Evolutionary conservation across 2,329 filamentous ascomycete genomes (phyloP).

Genomic region (Colletotrichum lindemuthianum): DNA sequence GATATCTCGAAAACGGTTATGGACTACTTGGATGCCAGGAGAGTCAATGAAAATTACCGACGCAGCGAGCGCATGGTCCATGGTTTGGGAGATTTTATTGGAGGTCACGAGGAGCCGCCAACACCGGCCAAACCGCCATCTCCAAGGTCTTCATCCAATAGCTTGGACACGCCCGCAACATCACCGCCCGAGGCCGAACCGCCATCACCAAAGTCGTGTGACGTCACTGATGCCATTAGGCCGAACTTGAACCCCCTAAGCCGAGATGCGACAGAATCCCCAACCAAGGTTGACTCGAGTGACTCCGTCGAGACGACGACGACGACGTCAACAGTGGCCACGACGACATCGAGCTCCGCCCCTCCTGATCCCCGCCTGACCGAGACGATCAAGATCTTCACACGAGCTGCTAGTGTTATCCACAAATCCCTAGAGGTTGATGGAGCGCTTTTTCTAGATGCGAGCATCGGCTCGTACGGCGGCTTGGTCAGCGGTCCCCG

Average conservation of each 20-base stretch:
- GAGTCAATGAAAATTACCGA: constrained; percentile 43
- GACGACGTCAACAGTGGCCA: constrained; percentile 23
- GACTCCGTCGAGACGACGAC: constrained; percentile 31
- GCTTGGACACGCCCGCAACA: constrained; percentile 6
- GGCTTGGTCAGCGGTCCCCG: constrained; percentile 40
- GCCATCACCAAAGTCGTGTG: neutral
- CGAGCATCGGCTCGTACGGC: constrained; percentile 42
- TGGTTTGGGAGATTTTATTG: constrained; percentile 49
- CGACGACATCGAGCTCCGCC: constrained; percentile 31
- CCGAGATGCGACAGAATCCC: neutral
- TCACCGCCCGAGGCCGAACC: constrained; percentile 6
- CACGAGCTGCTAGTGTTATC: constrained; percentile 55
- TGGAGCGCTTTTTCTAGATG: constrained; percentile 35
- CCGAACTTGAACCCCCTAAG: constrained; percentile 29
- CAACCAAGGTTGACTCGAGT: constrained; percentile 27
- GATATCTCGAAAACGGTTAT: constrained; percentile 49
- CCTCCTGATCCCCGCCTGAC: constrained; percentile 33
- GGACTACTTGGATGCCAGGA: constrained; percentile 49
- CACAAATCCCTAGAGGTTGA: constrained; percentile 50
- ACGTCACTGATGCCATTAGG: constrained; percentile 4
- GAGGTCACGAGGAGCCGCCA: constrained; percentile 40
- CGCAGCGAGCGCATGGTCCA: constrained; percentile 50
- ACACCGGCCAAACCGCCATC: constrained; percentile 8
- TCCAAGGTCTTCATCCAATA: constrained; percentile 13
- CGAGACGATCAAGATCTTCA: constrained; percentile 45